Conservation (phyloP, 2,329 filamentous ascomycete genomes). For the Paraphaeosphaeria minitans region DNA sequence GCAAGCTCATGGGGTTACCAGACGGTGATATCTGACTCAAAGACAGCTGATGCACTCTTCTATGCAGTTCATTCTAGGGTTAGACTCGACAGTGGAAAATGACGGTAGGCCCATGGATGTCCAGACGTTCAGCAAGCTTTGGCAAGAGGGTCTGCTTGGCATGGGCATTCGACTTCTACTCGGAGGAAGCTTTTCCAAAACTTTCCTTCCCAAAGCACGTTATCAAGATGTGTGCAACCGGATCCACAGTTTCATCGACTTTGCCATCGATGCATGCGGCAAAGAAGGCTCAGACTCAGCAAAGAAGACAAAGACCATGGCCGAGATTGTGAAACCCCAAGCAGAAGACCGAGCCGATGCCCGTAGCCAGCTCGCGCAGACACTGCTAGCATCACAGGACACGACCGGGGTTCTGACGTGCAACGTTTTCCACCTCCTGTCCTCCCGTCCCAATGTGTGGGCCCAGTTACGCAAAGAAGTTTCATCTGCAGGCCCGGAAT, state of each 20-base stretch:
- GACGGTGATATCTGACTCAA: background rate
- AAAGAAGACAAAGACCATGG: conserved; percentile 6
- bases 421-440: conserved; percentile 4
- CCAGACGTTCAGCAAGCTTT: conserved; percentile 6
- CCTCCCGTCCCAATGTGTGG: conserved; percentile 19
- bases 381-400: conserved; percentile 8
- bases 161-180: conserved; percentile 9
- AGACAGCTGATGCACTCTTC: conserved; percentile 7
- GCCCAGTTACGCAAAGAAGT: conserved; percentile 1
- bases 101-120: conserved; percentile 7
- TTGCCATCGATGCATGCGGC: conserved; percentile 4
- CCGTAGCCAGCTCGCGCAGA: conserved; percentile 8
- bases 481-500: background rate
- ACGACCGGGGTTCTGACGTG: conserved; percentile 6
- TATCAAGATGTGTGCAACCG: conserved; percentile 1
- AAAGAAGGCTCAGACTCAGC: background rate
- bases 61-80: conserved; percentile 7
- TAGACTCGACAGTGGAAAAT: background rate
- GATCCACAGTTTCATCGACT: conserved; percentile 11
- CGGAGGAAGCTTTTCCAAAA: background rate
- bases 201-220: conserved; percentile 1
- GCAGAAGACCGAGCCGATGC: conserved; percentile 1
- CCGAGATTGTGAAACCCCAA: background rate
- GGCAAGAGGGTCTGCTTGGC: conserved; percentile 6
- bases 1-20: background rate